Evolutionary conservation across 106 monocot genomes (phyloP).

Genomic region (Platanthera zijinensis): DNA sequence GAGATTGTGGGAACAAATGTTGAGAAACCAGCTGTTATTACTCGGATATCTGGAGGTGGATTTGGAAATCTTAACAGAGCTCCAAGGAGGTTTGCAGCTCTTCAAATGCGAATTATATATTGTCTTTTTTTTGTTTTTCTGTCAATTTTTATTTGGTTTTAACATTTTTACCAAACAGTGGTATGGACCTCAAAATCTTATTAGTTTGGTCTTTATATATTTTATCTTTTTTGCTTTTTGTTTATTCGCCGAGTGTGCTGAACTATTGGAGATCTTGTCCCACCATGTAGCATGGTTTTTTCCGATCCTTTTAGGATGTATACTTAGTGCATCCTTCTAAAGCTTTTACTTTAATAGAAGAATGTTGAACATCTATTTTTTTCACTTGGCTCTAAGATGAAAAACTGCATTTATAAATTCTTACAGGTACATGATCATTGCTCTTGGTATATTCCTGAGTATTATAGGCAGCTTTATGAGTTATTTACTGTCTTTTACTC

Average conservation of each 20-base stretch:
- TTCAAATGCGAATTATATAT: neutral
- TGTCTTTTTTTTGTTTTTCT: neutral
- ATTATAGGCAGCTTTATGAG: too few species aligned
- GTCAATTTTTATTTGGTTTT: neutral
- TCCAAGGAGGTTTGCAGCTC: slow-evolving; percentile 39
- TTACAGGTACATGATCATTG: too few species aligned
- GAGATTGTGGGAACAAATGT: slow-evolving; percentile 67
- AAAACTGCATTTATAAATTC: too few species aligned
- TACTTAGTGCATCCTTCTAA: neutral
- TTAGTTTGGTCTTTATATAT: neutral
- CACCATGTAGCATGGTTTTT: neutral
- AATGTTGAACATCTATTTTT: too few species aligned
- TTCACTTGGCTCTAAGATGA: too few species aligned
- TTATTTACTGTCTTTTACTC: too few species aligned
- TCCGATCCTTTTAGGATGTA: neutral
- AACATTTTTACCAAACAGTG: neutral
- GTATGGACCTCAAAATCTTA: neutral
- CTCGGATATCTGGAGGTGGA: slow-evolving; percentile 21
- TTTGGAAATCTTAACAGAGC: slow-evolving; percentile 26
- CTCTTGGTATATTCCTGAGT: too few species aligned
- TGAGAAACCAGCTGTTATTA: slow-evolving; percentile 27
- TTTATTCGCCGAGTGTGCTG: neutral
- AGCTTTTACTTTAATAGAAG: too few species aligned
- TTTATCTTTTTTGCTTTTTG: neutral
- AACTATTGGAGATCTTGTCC: neutral